Evolutionary conservation across 1,284 basidiomycete genomes (phyloP).

Genomic region (Xerocomus cyaneibrunnescens): DNA sequence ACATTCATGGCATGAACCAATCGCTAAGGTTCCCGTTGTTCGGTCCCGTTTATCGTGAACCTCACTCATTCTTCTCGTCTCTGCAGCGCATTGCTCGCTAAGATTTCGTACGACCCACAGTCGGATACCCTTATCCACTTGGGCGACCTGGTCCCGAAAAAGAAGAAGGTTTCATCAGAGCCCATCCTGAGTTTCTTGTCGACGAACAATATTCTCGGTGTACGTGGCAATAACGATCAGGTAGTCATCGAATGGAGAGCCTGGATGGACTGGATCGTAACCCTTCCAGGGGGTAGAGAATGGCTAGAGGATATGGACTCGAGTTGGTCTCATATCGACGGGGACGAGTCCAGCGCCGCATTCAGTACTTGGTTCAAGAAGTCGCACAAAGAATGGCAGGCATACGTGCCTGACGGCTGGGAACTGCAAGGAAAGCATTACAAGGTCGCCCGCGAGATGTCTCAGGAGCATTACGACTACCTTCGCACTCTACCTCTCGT

Average conservation of each 20-base stretch:
- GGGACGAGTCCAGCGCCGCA: conserved; percentile 37
- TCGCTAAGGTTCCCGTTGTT: conserved; percentile 57
- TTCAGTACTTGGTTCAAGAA: conserved; percentile 24
- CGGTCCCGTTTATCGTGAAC: not conserved
- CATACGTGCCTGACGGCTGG: conserved; percentile 63
- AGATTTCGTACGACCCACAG: conserved; percentile 56
- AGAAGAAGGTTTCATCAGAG: conserved; percentile 52
- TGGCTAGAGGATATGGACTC: conserved; percentile 55
- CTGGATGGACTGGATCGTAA: conserved; percentile 72
- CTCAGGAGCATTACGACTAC: conserved; percentile 61
- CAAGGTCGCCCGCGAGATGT: conserved; percentile 64
- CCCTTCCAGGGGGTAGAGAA: conserved; percentile 44
- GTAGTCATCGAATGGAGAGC: conserved; percentile 81
- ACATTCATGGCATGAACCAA: conserved; percentile 79
- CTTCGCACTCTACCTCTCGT: conserved; percentile 68
- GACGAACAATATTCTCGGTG: conserved; percentile 60
- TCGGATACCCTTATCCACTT: conserved; percentile 74
- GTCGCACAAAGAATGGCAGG: conserved; percentile 47
- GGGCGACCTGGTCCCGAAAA: conserved; percentile 78
- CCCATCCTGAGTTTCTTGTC: conserved; percentile 67
- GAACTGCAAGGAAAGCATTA: conserved; percentile 76
- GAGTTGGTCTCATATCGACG: conserved; percentile 36
- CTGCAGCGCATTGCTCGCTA: conserved; percentile 58
- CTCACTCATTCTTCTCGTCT: not conserved
- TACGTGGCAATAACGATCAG: conserved; percentile 92